Conservation (phyloP, 768 basidiomycete genomes). For the Kwoniella sp. region DNA sequence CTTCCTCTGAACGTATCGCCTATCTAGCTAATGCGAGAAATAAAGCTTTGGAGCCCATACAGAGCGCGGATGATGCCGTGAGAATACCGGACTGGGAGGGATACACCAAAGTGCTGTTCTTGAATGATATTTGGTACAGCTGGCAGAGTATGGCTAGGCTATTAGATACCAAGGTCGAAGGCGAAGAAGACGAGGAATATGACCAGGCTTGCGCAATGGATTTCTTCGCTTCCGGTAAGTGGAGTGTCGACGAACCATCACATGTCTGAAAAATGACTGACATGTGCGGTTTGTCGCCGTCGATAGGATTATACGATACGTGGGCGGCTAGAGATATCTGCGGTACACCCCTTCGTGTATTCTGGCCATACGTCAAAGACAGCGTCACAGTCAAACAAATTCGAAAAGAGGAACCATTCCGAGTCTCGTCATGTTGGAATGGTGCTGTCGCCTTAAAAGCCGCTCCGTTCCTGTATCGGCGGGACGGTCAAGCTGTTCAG, state of each 20-base stretch:
- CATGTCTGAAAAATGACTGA: too few species aligned
- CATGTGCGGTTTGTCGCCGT: too few species aligned
- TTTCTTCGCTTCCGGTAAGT: constrained; percentile 48
- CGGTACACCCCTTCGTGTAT: constrained; percentile 31
- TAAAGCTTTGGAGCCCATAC: constrained; percentile 59
- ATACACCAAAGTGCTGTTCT: constrained; percentile 56
- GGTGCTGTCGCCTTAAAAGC: constrained; percentile 40
- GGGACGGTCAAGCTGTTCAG: background rate
- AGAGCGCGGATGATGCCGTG: constrained; percentile 52
- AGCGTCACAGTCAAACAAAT: constrained; percentile 6
- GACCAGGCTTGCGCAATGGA: constrained; percentile 61
- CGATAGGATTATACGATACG: constrained; percentile 28
- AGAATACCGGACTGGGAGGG: constrained; percentile 13
- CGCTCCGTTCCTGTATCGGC: constrained; percentile 27
- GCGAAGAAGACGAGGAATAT: constrained; percentile 49
- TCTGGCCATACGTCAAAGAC: constrained; percentile 25
- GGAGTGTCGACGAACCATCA: background rate
- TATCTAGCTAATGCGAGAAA: constrained; percentile 59
- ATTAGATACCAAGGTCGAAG: constrained; percentile 37
- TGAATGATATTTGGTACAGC: constrained; percentile 59
- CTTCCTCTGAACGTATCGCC: constrained; percentile 55
- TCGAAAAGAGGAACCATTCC: background rate
- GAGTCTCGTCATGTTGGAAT: constrained; percentile 48
- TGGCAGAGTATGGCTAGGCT: constrained; percentile 59
- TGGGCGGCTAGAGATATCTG: constrained; percentile 33